phyloP scores from a whole-genome alignment of 495 filamentous ascomycete genomes.

The Podospora fimiseda region DNA sequence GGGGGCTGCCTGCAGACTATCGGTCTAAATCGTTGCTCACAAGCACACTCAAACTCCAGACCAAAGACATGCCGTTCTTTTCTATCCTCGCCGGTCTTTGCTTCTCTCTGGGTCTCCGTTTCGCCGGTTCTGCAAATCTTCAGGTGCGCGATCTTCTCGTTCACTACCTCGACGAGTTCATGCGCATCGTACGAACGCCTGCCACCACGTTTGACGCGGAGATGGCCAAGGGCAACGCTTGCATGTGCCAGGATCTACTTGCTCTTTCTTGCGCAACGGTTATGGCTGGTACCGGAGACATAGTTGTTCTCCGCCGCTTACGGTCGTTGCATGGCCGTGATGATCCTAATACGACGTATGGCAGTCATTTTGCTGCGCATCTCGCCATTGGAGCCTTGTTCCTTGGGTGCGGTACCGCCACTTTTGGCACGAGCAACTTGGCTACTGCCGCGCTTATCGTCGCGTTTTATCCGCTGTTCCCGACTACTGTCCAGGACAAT shows the following conservation, averaged over 20 bases:
- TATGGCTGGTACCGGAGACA: conserved; percentile 92
- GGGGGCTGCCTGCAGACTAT: conserved; percentile 65
- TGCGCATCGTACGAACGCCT: conserved; percentile 64
- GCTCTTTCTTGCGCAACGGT: conserved; percentile 77
- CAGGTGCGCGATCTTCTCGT: conserved; percentile 73
- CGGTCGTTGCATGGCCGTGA: conserved; percentile 83
- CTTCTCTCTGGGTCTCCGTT: conserved; percentile 75
- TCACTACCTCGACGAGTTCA: conserved; percentile 80
- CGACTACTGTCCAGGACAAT: conserved; percentile 82
- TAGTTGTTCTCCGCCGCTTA: conserved; percentile 81
- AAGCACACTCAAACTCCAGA: conserved; percentile 51
- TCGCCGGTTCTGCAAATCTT: conserved; percentile 71
- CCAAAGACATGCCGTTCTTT: conserved; percentile 81
- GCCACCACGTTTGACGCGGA: conserved; percentile 71
- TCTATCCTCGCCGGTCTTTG: conserved; percentile 88
- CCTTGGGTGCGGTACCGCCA: conserved; percentile 83
- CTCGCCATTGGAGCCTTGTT: conserved; percentile 89
- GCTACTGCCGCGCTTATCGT: conserved; percentile 81
- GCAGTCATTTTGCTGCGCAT: conserved; percentile 87
- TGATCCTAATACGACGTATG: conserved; percentile 78
- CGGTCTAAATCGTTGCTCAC: conserved; percentile 48
- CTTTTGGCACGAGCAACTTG: conserved; percentile 82
- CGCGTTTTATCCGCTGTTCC: conserved; percentile 91
- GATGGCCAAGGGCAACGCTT: conserved; percentile 70
- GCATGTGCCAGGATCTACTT: conserved; percentile 83